Conservation (phyloP, 176 grass and related monocot genomes). For the Musa troglodytarum region DNA sequence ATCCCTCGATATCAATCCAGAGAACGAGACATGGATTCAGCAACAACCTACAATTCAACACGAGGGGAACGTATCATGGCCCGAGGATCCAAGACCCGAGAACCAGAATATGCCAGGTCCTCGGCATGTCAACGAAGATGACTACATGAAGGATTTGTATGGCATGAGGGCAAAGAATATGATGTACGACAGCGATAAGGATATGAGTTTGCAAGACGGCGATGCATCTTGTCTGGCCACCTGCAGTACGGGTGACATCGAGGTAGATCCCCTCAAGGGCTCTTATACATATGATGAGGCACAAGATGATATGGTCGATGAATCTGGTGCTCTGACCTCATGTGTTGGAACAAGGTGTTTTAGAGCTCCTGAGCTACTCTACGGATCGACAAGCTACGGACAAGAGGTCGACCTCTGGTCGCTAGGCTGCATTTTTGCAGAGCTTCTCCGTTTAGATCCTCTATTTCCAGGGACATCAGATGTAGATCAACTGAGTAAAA, state of each 20-base stretch:
- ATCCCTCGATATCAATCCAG: slow-evolving; percentile 17
- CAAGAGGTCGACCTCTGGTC: slow-evolving; percentile 86
- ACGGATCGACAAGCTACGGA: slow-evolving; percentile 78
- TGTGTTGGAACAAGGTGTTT: slow-evolving; percentile 92
- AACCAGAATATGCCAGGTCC: slow-evolving; percentile 25
- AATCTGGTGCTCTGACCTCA: slow-evolving; percentile 60
- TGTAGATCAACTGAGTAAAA: slow-evolving; percentile 88
- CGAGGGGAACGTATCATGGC: slow-evolving; percentile 12
- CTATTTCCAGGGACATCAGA: slow-evolving; percentile 72
- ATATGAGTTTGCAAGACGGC: slow-evolving; percentile 66
- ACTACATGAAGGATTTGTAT: slow-evolving; percentile 74
- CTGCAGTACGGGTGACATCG: slow-evolving; percentile 67
- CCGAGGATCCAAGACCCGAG: slow-evolving; percentile 28
- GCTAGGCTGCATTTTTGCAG: slow-evolving; percentile 79
- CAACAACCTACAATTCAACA: slow-evolving; percentile 17
- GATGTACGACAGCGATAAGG: slow-evolving; percentile 51
- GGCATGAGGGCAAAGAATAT: slow-evolving; percentile 42
- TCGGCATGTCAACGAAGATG: slow-evolving; percentile 40
- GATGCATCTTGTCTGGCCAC: slow-evolving; percentile 79
- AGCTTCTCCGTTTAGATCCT: slow-evolving; percentile 55
- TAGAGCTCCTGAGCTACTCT: slow-evolving; percentile 78
- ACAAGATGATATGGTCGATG: slow-evolving; percentile 39
- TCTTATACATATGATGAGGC: slow-evolving; percentile 60
- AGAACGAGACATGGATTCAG: slow-evolving; percentile 30
- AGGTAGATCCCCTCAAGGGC: slow-evolving; percentile 55